Base-by-base conservation (phyloP, 1,139 yeast genomes). In the Neolecta irregularis region DNA sequence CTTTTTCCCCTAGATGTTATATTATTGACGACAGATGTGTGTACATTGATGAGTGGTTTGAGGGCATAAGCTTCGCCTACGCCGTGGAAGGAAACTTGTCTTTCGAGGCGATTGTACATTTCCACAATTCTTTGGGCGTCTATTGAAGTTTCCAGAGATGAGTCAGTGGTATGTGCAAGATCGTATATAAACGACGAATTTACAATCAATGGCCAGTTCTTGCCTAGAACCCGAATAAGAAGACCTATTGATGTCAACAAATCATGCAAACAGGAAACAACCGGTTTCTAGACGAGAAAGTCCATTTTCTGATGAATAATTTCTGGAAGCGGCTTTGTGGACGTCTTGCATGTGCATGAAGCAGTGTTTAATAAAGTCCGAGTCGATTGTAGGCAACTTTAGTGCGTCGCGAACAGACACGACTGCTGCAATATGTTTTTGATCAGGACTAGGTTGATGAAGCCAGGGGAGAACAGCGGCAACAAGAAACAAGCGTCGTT, bases 181-280 rank as follows among this genome's bases (percentile, higher is more conserved):
- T 8, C 24, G 17, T 12, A 26, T 11, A 30, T 11, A 33, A 24
- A 11, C 21, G 39, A 4, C 30, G 31, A 37, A 35, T 42, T 18
- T 11, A 64, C 33, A 12, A 67, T 64, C 16, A 74, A 50, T 13
- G 58, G 55, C 64, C 75, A 68, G 42, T 65, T 58, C 5, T 61
- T 62, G 4, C 69, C 73, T 46, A 66, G 72, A 7, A 60, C 56
- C 37, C 75, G 64, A 34, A 83, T 58, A 37, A 67, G 62, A 16
- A 64, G 46, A 1, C 93, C 94, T 13, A 78, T 43, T 5, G 66
- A 69, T 0, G 77, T 67, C 44, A 93, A 63, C 4, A 41, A 13
- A 5, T 20, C 31, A 2, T 12, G 30, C 17, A n/a, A 30, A 6
- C 15, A 20, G 6, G 7, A 13, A 22, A 13, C 5, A 21, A 13